Evolutionary conservation across 139 green algal genomes (phyloP), one percentile per base, ranked within the genome.

Genomic region (Chlorella sp.): DNA sequence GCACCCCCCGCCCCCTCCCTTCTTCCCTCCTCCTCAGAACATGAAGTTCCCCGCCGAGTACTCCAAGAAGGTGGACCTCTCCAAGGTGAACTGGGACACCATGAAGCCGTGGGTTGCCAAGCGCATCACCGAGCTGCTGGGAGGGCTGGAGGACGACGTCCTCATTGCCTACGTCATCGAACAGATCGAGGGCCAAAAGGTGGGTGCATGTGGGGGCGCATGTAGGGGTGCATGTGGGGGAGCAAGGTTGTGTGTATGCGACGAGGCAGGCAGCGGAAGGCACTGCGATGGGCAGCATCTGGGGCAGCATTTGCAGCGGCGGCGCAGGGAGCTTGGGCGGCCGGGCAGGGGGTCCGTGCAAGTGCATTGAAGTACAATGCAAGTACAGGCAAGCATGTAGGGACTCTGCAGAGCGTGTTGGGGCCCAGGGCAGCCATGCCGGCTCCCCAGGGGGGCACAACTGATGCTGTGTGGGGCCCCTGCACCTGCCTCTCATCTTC

Each of bases 21-120:
- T 32, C 39, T 26, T n/a, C 19, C 77, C 77, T n/a, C 22, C 1
- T 24, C 39, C 18, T 7, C 88, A 88, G 64, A 87, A 53, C 16
- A 95, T 95, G 73, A 97, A 97, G 89, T 97, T 98, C 73, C 96
- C 96, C 0, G 90, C 95, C n/a, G 97, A 98, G 92, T 94, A 97
- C 36, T 91, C 94, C 21, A 82, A 94, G 7, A 96, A 97, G 87
- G 94, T 99, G 0, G 94, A 99, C 92, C 86, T 97, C 34, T 92
- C 81, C 34, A 96, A 96, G 71, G 94, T 99, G 30, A 97, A 98
- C 73, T 97, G 97, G 96, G 94, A 96, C 21, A 94, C 97, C 19
- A 98, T 99, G 91, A 97, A 97, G 86, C 94, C 96, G 48, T 99
- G 98, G 98, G 97, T 99, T 22, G 95, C 94, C 14, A 97, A 97